phyloP scores from a whole-genome alignment of 2,329 filamentous ascomycete genomes.

The Fusarium haematococcum region DNA sequence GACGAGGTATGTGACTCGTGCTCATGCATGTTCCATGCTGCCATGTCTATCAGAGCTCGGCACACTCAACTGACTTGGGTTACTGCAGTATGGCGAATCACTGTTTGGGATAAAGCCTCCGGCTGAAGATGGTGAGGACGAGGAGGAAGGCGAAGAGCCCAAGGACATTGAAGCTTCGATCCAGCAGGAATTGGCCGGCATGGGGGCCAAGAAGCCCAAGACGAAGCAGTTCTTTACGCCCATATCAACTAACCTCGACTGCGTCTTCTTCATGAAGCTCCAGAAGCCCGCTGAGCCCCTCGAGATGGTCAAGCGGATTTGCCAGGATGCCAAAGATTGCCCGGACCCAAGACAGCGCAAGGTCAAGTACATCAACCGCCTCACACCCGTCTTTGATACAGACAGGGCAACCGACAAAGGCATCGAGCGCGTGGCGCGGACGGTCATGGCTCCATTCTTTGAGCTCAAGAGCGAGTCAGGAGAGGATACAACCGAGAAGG shows the following conservation, averaged over 20 bases:
- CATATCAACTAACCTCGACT: constrained; percentile 69
- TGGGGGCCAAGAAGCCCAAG: constrained; percentile 53
- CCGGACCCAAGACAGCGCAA: constrained; percentile 57
- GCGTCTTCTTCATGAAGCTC: constrained; percentile 72
- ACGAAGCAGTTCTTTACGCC: constrained; percentile 64
- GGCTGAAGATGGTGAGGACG: constrained; percentile 46
- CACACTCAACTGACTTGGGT: constrained; percentile 13
- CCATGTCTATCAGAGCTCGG: not conserved
- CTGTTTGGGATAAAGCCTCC: constrained; percentile 64
- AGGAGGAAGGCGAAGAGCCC: constrained; percentile 53
- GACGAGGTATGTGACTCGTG: constrained; percentile 63
- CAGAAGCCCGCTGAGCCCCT: constrained; percentile 66
- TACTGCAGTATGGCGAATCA: constrained; percentile 71
- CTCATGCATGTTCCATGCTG: not conserved
- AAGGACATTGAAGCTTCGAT: constrained; percentile 81
- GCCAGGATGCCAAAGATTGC: constrained; percentile 62
- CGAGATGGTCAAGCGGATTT: constrained; percentile 65
- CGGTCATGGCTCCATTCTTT: constrained; percentile 75
- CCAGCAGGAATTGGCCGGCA: constrained; percentile 74
- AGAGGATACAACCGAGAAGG: constrained; percentile 26
- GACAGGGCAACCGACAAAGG: constrained; percentile 77
- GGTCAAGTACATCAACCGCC: constrained; percentile 68
- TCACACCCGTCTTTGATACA: constrained; percentile 64
- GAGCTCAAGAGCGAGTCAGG: constrained; percentile 51
- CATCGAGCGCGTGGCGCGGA: constrained; percentile 71